These are phyloP conservation scores for Apostasia shenzhenica DNA, from an alignment of 106 monocot species.

Conservation along the genomic window DNA sequence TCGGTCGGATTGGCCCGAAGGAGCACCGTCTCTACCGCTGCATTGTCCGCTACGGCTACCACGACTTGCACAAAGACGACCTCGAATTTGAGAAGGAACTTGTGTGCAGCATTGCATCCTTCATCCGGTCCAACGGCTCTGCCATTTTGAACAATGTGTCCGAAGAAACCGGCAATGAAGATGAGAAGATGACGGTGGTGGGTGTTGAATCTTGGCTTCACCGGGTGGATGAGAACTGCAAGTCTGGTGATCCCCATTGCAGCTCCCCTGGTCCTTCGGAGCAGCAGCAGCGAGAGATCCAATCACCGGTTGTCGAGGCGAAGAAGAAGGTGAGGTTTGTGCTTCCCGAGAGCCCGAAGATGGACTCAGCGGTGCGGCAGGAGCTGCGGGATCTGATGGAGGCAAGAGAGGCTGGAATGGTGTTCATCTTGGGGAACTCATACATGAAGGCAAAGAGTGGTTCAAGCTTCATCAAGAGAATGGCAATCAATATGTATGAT, in stretches of 20 bases:
- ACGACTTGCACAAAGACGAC: slow-evolving; percentile 85
- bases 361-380: slow-evolving; percentile 23
- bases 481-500: slow-evolving; percentile 70
- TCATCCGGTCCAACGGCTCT: slow-evolving; percentile 50
- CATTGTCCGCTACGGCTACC: slow-evolving; percentile 95
- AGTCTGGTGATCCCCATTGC: not conserved
- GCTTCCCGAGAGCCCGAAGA: slow-evolving; percentile 55
- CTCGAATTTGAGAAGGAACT: slow-evolving; percentile 90
- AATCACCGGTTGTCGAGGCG: slow-evolving; percentile 25
- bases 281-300: slow-evolving; percentile 32
- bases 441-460: slow-evolving; percentile 80
- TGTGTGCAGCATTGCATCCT: slow-evolving; percentile 81
- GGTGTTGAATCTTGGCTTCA: slow-evolving; percentile 28
- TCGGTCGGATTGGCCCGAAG: slow-evolving; percentile 84
- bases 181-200: slow-evolving; percentile 67
- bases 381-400: slow-evolving; percentile 81
- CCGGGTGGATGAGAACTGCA: slow-evolving; percentile 21
- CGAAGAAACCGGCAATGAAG: slow-evolving; percentile 36
- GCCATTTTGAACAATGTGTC: slow-evolving; percentile 8
- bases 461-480: slow-evolving; percentile 61
- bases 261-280: slow-evolving; percentile 28
- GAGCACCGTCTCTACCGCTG: slow-evolving; percentile 70
- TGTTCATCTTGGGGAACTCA: slow-evolving; percentile 77
- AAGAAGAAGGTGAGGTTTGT: slow-evolving; percentile 72
- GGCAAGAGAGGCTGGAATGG: slow-evolving; percentile 93